These are phyloP conservation scores for Knufia petricola DNA, from an alignment of 2,329 filamentous ascomycete genomes.

Conservation along the genomic window DNA sequence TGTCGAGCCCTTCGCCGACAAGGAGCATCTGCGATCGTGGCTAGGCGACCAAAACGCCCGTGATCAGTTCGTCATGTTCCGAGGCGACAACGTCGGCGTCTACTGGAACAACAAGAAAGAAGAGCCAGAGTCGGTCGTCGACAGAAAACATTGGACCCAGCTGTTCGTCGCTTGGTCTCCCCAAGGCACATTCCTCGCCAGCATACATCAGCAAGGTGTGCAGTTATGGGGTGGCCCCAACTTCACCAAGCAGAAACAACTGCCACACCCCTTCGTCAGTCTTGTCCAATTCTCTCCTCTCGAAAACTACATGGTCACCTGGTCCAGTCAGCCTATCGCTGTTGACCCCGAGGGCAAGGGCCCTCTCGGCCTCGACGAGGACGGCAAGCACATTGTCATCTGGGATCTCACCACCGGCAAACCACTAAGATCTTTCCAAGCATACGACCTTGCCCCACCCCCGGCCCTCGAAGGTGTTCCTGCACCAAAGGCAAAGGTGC, in stretches of 20 bases:
- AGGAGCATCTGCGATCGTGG: conserved; percentile 92
- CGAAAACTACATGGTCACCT: conserved; percentile 91
- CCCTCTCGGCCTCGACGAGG: conserved; percentile 77
- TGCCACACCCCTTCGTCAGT: conserved; percentile 91
- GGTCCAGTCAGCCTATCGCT: conserved; percentile 87
- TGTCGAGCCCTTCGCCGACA: conserved; percentile 76
- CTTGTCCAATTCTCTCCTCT: conserved; percentile 88
- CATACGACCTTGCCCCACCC: conserved; percentile 56
- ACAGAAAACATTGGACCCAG: conserved; percentile 94
- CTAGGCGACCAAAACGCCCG: conserved; percentile 78
- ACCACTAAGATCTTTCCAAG: conserved; percentile 86
- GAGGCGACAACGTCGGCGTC: conserved; percentile 81
- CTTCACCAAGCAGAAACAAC: conserved; percentile 85
- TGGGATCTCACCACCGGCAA: conserved; percentile 90
- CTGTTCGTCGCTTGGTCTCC: conserved; percentile 98
- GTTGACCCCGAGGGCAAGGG: conserved; percentile 75
- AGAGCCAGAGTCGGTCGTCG: conserved; percentile 74
- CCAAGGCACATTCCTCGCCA: conserved; percentile 84
- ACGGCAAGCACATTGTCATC: conserved; percentile 98
- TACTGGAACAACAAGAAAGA: conserved; percentile 99
- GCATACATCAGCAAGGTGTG: conserved; percentile 90
- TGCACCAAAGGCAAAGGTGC: conserved; percentile 77
- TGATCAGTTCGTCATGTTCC: conserved; percentile 93
- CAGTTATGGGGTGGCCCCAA: conserved; percentile 90
- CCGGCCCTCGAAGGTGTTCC: conserved; percentile 55